Conservation (phyloP, 345 rosid genomes). For the Populus pruinosa region DNA sequence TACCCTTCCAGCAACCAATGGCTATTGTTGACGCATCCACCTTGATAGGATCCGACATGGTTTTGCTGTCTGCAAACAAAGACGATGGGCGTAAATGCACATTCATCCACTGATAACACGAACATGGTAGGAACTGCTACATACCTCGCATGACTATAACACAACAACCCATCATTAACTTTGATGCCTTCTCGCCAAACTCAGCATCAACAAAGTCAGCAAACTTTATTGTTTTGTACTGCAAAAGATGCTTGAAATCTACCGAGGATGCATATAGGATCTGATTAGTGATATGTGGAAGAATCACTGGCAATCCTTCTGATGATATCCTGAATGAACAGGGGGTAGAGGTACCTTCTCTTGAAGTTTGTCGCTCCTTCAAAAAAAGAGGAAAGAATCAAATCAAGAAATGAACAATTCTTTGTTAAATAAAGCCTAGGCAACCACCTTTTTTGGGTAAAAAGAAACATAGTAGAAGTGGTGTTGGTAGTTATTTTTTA, state of each 20-base stretch:
- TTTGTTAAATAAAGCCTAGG: neutral
- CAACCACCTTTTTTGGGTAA: neutral
- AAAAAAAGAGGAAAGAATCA: neutral
- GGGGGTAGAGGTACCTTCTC: constrained; percentile 63
- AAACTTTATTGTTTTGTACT: constrained; percentile 69
- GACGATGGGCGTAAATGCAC: neutral
- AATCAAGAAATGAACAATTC: neutral
- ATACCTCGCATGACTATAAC: constrained; percentile 66
- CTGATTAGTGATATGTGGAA: constrained; percentile 82
- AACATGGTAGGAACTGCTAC: constrained; percentile 9
- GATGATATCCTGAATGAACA: constrained; percentile 92
- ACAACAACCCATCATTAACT: constrained; percentile 77
- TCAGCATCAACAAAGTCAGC: constrained; percentile 56
- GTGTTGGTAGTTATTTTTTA: no score
- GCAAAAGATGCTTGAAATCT: constrained; percentile 86
- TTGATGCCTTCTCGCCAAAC: constrained; percentile 67
- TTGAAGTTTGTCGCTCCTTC: constrained; percentile 87
- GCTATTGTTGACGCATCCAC: constrained; percentile 57
- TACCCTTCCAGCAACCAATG: constrained; percentile 95
- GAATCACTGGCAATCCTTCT: constrained; percentile 85
- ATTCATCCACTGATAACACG: neutral
- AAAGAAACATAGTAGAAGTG: neutral
- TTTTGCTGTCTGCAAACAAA: constrained; percentile 36
- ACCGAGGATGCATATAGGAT: constrained; percentile 54
- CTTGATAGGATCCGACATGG: constrained; percentile 28